Evolutionary conservation across 202 grass and related monocot species (phyloP).

Genomic region (Carex arenaria): DNA sequence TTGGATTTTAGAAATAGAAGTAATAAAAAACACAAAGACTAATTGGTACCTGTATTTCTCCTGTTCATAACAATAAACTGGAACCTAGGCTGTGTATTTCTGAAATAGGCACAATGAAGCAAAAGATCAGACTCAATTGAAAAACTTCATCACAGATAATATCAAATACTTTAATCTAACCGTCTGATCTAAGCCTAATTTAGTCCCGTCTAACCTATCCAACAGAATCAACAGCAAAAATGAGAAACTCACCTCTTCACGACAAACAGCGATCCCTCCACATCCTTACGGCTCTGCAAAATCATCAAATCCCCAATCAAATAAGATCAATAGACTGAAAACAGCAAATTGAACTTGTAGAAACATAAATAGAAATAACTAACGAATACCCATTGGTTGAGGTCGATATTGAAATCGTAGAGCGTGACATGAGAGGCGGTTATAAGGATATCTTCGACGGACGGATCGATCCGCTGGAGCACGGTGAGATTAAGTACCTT

Average conservation of each 20-base stretch:
- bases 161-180: neutral
- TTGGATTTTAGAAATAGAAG: neutral
- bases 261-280: constrained; percentile 84
- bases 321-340: neutral
- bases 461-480: constrained; percentile 77
- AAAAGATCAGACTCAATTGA: constrained; percentile 21
- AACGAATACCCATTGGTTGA: constrained; percentile 65
- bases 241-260: constrained; percentile 63
- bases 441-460: constrained; percentile 84
- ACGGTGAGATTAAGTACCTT: constrained; percentile 58
- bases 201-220: neutral
- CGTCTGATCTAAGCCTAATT: constrained; percentile 9
- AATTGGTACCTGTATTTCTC: constrained; percentile 53
- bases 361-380: neutral
- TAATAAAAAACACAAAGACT: neutral
- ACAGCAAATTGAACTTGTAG: neutral
- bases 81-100: constrained; percentile 78
- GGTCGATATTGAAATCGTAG: constrained; percentile 85
- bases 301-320: neutral
- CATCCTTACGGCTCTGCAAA: constrained; percentile 78
- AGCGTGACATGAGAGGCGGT: constrained; percentile 75
- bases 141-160: neutral
- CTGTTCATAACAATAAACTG: constrained; percentile 98
- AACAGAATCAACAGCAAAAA: constrained; percentile 10
- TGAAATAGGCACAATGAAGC: constrained; percentile 14